Evolutionary conservation across 1,284 basidiomycete species (phyloP), one percentile per base, ranked within the genome.

Genomic region (Hypsizygus ulmarius): DNA sequence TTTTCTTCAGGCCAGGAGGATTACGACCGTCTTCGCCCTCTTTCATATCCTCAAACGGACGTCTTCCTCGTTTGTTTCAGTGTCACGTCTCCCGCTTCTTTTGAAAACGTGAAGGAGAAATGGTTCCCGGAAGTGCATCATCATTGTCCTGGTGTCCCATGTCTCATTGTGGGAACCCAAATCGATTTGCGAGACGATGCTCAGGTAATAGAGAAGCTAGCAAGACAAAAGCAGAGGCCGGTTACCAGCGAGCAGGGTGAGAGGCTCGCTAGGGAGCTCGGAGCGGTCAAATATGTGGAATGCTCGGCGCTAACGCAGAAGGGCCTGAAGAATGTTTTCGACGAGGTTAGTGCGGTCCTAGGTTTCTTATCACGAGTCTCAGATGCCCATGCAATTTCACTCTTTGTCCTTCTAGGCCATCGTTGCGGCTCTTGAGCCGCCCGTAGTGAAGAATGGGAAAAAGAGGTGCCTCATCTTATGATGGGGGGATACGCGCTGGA

Each of bases 101-200:
- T 97, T 66, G 96, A 99, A 72, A 99, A 99, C 87, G 96, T 99
- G 63, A 98, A 97, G 81, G 96, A 99, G 74, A 99, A 99, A 71
- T 99, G 96, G 96, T 97, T 98, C 82, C 97, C 96, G 21, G 97
- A 99, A 75, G 96, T 99, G 43, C 94, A 95, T 69, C 96, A 99
- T 71, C 96, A 99, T 69, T 99, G 97, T 78, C 97, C 97, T n/a
- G 96, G 96, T 51, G 96, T 98, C 49, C 96, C 96, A 56, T 97
- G 95, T 79, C 84, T 99, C 62, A 97, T 99, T 63, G 96, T 99
- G 47, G 96, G 97, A 55, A 99, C 97, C 32, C 97, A 99, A 76
- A 82, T 98, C 66, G 97, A 99, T 80, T 71, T 99, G 69, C 82
- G 97, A 64, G 95, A 97, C 63, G 97, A 99, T 67, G 73, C 82